A percentile compares a stretch with the other conserved stretches of the same genome.
phyloP scores from a whole-genome alignment of 1,139 yeast species.

The Geotrichum aggregatum region DNA sequence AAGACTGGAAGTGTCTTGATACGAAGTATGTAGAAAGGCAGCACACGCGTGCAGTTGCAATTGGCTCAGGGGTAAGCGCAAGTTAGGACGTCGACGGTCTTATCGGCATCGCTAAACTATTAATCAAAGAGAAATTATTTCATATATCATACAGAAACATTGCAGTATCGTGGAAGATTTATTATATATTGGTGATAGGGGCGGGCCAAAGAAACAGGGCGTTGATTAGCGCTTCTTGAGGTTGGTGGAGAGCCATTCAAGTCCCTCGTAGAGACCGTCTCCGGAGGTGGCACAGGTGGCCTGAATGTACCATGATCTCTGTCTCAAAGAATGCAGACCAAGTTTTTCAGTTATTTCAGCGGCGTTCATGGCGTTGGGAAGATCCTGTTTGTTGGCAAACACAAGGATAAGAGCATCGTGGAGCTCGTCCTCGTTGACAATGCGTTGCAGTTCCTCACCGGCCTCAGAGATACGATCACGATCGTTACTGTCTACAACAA shows the following conservation, averaged over 20 bases:
- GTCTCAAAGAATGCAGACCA: conserved; percentile 78
- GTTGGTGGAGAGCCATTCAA: conserved; percentile 80
- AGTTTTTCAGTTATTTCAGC: conserved; percentile 82
- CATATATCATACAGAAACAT: neutral
- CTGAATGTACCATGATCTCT: conserved; percentile 87
- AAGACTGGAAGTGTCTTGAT: too few relatives aligned
- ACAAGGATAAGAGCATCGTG: conserved; percentile 73
- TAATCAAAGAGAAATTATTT: neutral
- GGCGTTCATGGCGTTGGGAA: conserved; percentile 84
- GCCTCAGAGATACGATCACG: conserved; percentile 69
- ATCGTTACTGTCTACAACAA: conserved; percentile 84
- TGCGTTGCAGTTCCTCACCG: conserved; percentile 69
- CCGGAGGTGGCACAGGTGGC: conserved; percentile 89
- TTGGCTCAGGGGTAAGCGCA: too few relatives aligned
- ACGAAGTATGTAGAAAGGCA: too few relatives aligned
- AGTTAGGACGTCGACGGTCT: too few relatives aligned
- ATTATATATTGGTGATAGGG: conserved; percentile 2
- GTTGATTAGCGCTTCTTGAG: conserved; percentile 56
- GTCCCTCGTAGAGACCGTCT: conserved; percentile 86
- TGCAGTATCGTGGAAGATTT: neutral
- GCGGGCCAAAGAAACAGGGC: too few relatives aligned
- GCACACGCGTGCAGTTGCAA: too few relatives aligned
- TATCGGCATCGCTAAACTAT: too few relatives aligned
- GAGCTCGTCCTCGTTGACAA: conserved; percentile 75
- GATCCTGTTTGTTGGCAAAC: conserved; percentile 89